These are phyloP conservation scores for Abortiporus biennis DNA, from an alignment of 1,284 basidiomycete species.

Conservation along the genomic window DNA sequence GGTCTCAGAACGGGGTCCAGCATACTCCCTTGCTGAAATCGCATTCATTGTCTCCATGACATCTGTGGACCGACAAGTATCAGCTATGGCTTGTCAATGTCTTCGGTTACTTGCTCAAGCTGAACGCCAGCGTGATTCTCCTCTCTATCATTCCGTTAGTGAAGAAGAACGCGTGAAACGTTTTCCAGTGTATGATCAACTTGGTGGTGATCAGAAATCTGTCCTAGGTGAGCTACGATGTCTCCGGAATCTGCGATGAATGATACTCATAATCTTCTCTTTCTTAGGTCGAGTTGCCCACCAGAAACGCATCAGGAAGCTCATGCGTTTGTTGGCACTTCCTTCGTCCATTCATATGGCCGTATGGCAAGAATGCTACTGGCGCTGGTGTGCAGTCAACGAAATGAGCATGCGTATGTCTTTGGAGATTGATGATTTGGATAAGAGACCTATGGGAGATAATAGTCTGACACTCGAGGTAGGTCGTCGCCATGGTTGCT, in stretches of 20 bases:
- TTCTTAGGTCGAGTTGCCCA: conserved; percentile 61
- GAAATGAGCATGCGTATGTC: conserved; percentile 26
- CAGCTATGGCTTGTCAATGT: conserved; percentile 60
- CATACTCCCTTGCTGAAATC: conserved; percentile 64
- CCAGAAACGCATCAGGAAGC: conserved; percentile 75
- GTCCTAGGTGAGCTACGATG: conserved; percentile 50
- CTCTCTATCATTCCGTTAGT: conserved; percentile 38
- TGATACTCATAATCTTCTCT: conserved; percentile 5
- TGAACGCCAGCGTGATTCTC: conserved; percentile 53
- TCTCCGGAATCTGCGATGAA: neutral
- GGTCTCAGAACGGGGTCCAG: conserved; percentile 45
- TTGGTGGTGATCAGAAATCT: conserved; percentile 67
- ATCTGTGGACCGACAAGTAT: conserved; percentile 59
- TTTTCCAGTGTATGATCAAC: conserved; percentile 67
- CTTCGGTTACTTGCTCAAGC: conserved; percentile 61
- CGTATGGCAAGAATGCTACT: conserved; percentile 80
- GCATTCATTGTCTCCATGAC: conserved; percentile 65
- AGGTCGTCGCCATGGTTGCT: conserved; percentile 4
- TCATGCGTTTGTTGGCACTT: conserved; percentile 58
- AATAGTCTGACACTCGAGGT: conserved; percentile 35
- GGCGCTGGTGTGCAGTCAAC: conserved; percentile 31
- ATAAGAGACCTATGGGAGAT: conserved; percentile 21
- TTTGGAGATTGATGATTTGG: conserved; percentile 19
- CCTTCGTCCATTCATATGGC: conserved; percentile 64
- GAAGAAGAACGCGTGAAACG: conserved; percentile 62